A percentile compares a stretch with the other conserved stretches of the same genome.
Conservation (phyloP, 2,329 filamentous ascomycete genomes). For the Epichloe brachyelytri region DNA sequence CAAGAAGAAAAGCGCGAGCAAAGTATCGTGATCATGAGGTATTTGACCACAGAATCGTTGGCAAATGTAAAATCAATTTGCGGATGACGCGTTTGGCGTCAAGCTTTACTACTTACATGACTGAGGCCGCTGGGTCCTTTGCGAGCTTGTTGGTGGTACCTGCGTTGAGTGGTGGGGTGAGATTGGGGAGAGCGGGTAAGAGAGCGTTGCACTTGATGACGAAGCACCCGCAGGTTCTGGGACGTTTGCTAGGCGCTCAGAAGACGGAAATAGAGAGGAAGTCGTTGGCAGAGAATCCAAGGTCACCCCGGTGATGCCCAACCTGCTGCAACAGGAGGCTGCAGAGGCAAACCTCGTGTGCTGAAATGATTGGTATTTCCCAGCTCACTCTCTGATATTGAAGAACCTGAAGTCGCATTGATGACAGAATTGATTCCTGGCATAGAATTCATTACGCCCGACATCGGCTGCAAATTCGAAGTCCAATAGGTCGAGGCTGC, state of each 20-base stretch:
- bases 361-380: neutral
- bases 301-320: conserved; percentile 8
- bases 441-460: neutral
- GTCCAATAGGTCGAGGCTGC: neutral
- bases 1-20: too few relatives aligned
- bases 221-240: conserved; percentile 10
- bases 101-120: conserved; percentile 1
- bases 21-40: too few relatives aligned
- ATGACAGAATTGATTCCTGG: neutral
- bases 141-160: neutral
- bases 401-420: neutral
- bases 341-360: neutral
- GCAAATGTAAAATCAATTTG: neutral
- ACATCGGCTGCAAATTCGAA: neutral
- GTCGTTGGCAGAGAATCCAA: conserved; percentile 12
- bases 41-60: too few relatives aligned
- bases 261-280: conserved; percentile 6
- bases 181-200: conserved; percentile 7
- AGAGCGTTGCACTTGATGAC: conserved; percentile 7
- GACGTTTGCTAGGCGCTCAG: conserved; percentile 10
- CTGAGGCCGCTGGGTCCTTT: conserved; percentile 1
- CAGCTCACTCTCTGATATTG: neutral
- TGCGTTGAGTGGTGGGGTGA: conserved; percentile 4
- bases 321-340: neutral
- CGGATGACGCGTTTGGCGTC: neutral